phyloP scores from a whole-genome alignment of 345 rosid species.

The Melaleuca quinquenervia region DNA sequence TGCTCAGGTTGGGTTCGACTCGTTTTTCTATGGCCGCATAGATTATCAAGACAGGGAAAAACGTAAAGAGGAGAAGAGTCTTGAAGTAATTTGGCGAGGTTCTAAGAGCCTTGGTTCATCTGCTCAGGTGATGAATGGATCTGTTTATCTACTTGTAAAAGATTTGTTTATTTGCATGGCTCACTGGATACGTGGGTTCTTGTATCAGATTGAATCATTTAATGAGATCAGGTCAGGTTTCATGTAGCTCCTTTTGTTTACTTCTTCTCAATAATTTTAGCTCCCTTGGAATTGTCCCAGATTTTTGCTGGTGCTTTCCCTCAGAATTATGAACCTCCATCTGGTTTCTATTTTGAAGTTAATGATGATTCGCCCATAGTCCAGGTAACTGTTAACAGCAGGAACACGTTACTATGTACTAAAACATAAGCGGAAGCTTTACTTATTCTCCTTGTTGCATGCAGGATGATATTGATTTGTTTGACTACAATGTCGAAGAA shows the following conservation, averaged over 20 bases:
- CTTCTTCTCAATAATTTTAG: background rate
- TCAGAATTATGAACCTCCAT: slow-evolving; percentile 79
- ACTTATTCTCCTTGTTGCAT: slow-evolving; percentile 2
- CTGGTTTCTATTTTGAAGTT: slow-evolving; percentile 91
- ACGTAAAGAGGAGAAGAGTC: slow-evolving; percentile 75
- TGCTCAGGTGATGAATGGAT: slow-evolving; percentile 39
- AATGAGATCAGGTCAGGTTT: background rate
- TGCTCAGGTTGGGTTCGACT: slow-evolving; percentile 83
- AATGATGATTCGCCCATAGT: slow-evolving; percentile 62
- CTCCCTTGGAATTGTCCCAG: slow-evolving; percentile 21
- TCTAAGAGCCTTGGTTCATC: slow-evolving; percentile 87
- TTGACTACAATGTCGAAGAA: slow-evolving; percentile 93
- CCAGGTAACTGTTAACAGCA: slow-evolving; percentile 40
- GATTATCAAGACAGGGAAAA: slow-evolving; percentile 92
- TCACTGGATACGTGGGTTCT: background rate
- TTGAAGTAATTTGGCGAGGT: slow-evolving; percentile 93
- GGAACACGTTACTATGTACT: background rate
- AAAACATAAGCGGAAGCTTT: background rate
- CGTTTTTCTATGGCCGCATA: slow-evolving; percentile 83
- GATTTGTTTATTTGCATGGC: background rate
- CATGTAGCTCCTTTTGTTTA: background rate
- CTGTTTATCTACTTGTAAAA: background rate
- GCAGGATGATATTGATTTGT: slow-evolving; percentile 71
- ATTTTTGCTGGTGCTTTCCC: slow-evolving; percentile 98
- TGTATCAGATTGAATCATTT: background rate